Evolutionary conservation across 805 yeast genomes (phyloP), one percentile per base, ranked within the genome.

Genomic region (Candida michaelii): DNA sequence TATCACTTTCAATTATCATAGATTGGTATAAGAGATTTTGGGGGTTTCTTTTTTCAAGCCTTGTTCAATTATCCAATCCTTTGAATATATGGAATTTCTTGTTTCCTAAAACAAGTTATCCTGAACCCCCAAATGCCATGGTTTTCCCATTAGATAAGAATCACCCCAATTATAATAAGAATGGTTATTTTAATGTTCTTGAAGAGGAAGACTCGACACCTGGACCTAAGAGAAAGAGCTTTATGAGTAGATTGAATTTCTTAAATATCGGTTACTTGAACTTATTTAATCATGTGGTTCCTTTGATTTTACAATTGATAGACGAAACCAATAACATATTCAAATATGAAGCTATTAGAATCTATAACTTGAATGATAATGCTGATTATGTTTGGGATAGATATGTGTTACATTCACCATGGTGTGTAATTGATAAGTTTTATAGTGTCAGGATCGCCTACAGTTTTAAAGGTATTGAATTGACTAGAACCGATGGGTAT

Each of bases 381-480:
- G 45, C 74, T 1, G 70, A 60, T 35, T 72, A 71, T 46, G 54
- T 65, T 30, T 62, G 63, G 46, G 72, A 71, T 45, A 49, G 73
- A 36, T 67, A 67, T 42, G 36, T 68, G 5, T 45, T 62, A 7
- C 69, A 71, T 47, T 58, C 65, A 10, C 72, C 71, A 0, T 45
- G 54, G 27, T 66, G 67, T 43, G 37, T 57, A 4, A 12, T 58
- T 14, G 44, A 51, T 18, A 50, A 58, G 38, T 11, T 58, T 1
- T 44, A 45, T 30, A 39, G 42, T 10, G 46, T 49, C 13, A 40
- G 45, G 19, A 14, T 43, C 2, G 18, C 34, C 5, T 56, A 56
- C 40, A 7, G 14, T 2, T 55, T 44, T 30, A 41, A 43, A 3
- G 59, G 54, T 1, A 39, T 56, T 3, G n/a, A 30, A 4, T 35